Evolutionary conservation across 148 eudicot genomes (phyloP), one percentile per base, ranked within the genome.

Genomic region (Rheum nobile): DNA sequence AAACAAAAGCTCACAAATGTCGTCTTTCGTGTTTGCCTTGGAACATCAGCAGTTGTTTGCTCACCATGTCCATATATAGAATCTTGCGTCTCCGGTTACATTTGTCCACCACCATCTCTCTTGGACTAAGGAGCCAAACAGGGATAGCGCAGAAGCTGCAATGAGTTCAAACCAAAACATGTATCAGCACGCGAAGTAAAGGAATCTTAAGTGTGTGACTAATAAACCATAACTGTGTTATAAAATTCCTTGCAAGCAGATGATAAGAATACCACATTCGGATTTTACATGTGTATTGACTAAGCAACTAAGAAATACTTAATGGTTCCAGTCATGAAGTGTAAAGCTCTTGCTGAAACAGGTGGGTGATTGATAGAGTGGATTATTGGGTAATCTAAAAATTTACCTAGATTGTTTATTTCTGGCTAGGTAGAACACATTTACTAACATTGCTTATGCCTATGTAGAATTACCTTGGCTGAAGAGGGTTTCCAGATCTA

Each of bases 61-160:
- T 65, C 41, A 65, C 41, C 22, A 2, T 32, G 70, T 32, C 38
- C 39, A 65, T 5, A 34, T 32, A 16, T 16, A 26, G 38, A 65
- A 65, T 65, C 70, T 65, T 31, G 70, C 6, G 70, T 31, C 39
- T 32, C 70, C 3, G 41, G 11, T 6, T 34, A 32, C 8, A n/a
- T 65, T 32, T 32, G 39, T 34, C 32, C 70, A 14, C 17, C 21
- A 16, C 9, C 19, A 14, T 61, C 70, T 65, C 21, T 65, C 70
- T 65, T 21, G 21, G 70, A 34, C 41, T 65, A 65, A 14, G 39
- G 11, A 65, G 38, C 69, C 70, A 65, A 65, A 65, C 38, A 61
- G 13, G 68, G 37, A 61, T 31, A 24, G 68, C 19, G 70, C 19
- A 65, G 70, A 65, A 65, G 70, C 70, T 65, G 70, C n/a, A 7